A percentile compares a stretch with the other conserved stretches of the same genome.
These are phyloP conservation scores for Calycina marina DNA, from an alignment of 2,329 filamentous ascomycete genomes.

Conservation along the genomic window DNA sequence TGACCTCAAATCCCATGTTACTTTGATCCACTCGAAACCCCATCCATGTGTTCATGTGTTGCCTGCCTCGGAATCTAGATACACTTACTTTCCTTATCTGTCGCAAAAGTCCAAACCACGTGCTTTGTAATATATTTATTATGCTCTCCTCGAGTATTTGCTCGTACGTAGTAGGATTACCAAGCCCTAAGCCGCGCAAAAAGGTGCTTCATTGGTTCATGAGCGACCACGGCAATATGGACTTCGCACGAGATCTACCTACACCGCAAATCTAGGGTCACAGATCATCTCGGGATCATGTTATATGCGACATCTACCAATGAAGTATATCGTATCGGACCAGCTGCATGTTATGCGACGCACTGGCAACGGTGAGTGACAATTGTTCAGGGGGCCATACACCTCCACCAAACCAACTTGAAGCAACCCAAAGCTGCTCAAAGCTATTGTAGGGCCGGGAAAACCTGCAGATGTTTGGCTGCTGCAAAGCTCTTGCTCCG, in stretches of 20 bases:
- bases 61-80: conserved; percentile 18
- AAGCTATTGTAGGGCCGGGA: background rate
- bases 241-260: conserved; percentile 1
- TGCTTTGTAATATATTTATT: conserved; percentile 21
- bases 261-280: background rate
- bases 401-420: background rate
- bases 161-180: too few species aligned
- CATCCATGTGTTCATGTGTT: conserved; percentile 1
- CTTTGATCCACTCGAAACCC: background rate
- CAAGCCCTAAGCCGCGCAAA: too few species aligned
- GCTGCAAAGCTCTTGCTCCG: background rate
- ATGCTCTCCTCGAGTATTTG: too few species aligned
- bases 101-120: conserved; percentile 19
- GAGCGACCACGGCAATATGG: conserved; percentile 6
- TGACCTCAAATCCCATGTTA: background rate
- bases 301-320: background rate
- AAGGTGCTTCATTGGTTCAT: conserved; percentile 8
- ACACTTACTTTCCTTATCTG: background rate
- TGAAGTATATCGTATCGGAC: background rate
- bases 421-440: background rate
- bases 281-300: background rate
- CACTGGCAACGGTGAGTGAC: too few species aligned
- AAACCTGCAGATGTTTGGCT: background rate
- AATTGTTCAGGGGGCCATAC: background rate
- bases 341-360: background rate